phyloP scores from a whole-genome alignment of 2,329 filamentous ascomycete genomes.

The Botryotinia narcissicola region DNA sequence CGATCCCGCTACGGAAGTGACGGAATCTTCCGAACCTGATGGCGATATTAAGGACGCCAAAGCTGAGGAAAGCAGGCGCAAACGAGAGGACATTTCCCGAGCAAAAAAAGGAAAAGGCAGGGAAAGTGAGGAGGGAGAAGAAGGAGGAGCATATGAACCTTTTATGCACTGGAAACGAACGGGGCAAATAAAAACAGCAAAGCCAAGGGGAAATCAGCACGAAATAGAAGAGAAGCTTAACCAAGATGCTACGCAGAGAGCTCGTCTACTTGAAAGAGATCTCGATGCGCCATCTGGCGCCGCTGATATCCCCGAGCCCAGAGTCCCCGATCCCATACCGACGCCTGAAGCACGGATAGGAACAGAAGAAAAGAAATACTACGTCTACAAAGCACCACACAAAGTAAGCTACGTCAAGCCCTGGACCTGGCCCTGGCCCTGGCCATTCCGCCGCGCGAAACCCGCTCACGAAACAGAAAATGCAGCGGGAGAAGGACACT shows the following conservation, averaged over 20 bases:
- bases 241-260: not conserved
- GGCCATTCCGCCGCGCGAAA: not conserved
- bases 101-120: not conserved
- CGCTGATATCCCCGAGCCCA: not conserved
- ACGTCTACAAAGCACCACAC: not conserved
- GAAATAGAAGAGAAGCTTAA: not conserved
- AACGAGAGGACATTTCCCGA: too few relatives aligned
- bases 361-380: not conserved
- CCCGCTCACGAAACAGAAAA: rapidly evolving
- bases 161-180: too few relatives aligned
- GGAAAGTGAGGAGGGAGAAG: not conserved
- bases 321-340: not conserved
- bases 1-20: not conserved
- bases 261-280: not conserved
- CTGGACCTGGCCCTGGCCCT: not conserved
- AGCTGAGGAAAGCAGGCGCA: too few relatives aligned
- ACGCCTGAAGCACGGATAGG: not conserved
- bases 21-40: not conserved
- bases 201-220: not conserved
- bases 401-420: not conserved
- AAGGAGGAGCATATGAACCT: not conserved
- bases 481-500: rapidly evolving
- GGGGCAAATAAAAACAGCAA: too few relatives aligned
- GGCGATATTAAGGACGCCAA: not conserved
- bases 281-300: not conserved